Conservation (phyloP, 2,329 filamentous ascomycete genomes). For the Gnomoniopsis smithogilvyi region DNA sequence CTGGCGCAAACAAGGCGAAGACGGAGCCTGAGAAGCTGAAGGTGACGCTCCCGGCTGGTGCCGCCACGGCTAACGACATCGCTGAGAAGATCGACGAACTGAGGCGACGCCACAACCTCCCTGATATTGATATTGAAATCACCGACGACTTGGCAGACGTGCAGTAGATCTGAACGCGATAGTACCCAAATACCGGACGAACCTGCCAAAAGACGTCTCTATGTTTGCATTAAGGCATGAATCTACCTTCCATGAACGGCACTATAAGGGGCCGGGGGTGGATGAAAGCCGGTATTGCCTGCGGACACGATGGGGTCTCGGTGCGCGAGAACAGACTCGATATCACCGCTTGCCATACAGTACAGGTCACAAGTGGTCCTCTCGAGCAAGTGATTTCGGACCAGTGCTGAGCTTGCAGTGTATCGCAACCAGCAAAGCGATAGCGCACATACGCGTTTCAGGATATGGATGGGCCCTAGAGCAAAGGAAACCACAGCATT, state of each 20-base stretch:
- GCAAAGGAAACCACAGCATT: not conserved
- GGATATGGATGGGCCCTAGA: not conserved
- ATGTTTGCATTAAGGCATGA: not conserved
- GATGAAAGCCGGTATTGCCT: not conserved
- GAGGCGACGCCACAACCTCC: conserved; percentile 19
- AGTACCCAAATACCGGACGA: not conserved
- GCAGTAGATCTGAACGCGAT: conserved; percentile 15
- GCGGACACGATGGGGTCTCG: not conserved
- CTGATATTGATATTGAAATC: conserved; percentile 17
- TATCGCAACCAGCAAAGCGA: not conserved
- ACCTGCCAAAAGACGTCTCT: not conserved
- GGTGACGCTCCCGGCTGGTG: not conserved
- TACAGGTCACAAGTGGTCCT: not conserved
- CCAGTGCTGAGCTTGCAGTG: not conserved
- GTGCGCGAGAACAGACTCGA: not conserved
- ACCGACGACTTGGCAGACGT: conserved; percentile 22
- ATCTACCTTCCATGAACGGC: not conserved
- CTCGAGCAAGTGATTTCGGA: not conserved
- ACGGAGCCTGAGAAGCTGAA: conserved; percentile 30
- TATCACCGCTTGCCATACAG: not conserved
- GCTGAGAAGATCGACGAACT: conserved; percentile 19
- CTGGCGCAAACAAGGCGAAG: conserved; percentile 32
- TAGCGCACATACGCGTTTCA: not conserved
- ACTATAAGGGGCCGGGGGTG: not conserved
- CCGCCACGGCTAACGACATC: conserved; percentile 7